These are phyloP conservation scores for Blastocystis sp. DNA, from an alignment of 352 stramenopile species.

Conservation along the genomic window DNA sequence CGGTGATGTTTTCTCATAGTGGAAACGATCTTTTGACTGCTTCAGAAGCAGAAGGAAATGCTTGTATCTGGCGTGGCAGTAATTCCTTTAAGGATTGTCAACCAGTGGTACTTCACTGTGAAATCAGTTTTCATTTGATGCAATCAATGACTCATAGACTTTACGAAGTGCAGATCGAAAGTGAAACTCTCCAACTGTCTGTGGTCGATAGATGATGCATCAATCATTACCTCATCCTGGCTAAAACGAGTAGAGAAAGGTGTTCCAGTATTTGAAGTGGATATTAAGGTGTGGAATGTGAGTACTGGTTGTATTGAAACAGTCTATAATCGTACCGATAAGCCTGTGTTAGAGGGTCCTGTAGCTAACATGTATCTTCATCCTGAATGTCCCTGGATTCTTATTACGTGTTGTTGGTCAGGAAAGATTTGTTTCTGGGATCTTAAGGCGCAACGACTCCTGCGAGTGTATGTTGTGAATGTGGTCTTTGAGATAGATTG, in stretches of 20 bases:
- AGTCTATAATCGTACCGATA: neutral
- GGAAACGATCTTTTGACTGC: conserved; percentile 22
- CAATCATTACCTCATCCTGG: conserved; percentile 40
- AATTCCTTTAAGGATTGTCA: neutral
- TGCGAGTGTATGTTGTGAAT: neutral
- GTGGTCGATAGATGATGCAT: neutral
- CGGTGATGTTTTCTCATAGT: conserved; percentile 11
- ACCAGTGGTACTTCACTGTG: conserved; percentile 22
- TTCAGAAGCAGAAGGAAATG: conserved; percentile 34
- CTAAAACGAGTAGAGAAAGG: conserved; percentile 45
- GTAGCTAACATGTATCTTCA: conserved; percentile 50
- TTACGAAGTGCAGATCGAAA: conserved; percentile 30
- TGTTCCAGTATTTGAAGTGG: conserved; percentile 18
- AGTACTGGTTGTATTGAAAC: neutral
- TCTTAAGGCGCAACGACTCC: neutral
- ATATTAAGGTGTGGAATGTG: conserved; percentile 43
- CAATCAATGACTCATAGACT: neutral
- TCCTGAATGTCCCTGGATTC: neutral
- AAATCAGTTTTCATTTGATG: conserved; percentile 3
- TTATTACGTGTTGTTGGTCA: conserved; percentile 26
- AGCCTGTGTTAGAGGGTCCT: conserved; percentile 5
- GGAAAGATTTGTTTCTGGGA: conserved; percentile 59
- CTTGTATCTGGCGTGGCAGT: neutral
- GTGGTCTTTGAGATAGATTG: neutral
- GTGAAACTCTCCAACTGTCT: conserved; percentile 51